These are phyloP conservation scores for Asclepias syriaca DNA, from an alignment of 257 asterid genomes.

Conservation along the genomic window DNA sequence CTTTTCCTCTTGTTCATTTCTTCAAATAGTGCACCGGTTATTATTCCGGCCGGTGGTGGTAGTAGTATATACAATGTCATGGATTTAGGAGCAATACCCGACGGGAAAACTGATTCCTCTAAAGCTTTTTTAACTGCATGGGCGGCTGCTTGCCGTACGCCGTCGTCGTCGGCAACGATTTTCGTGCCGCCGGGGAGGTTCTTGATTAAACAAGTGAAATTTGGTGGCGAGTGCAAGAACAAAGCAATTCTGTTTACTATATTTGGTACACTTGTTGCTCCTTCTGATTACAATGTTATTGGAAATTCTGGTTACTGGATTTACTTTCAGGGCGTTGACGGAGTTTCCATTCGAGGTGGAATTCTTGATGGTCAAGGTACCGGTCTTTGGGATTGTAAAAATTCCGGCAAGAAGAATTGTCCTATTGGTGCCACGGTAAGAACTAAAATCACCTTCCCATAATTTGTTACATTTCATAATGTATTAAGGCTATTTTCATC, in stretches of 20 bases:
- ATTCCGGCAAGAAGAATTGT: slow-evolving; percentile 17
- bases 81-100: slow-evolving; percentile 19
- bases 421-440: slow-evolving; percentile 23
- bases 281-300: slow-evolving; percentile 16
- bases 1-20: background rate
- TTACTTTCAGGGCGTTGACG: slow-evolving; percentile 11
- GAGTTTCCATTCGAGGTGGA: slow-evolving; percentile 19
- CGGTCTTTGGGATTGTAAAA: slow-evolving; percentile 20
- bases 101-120: slow-evolving; percentile 14
- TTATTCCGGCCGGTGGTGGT: background rate
- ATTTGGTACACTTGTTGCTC: slow-evolving; percentile 25
- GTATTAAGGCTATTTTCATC: no score
- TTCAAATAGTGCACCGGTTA: background rate
- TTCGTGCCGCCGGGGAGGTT: slow-evolving; percentile 48
- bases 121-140: slow-evolving; percentile 22
- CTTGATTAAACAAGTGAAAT: slow-evolving; percentile 14
- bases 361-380: slow-evolving; percentile 23
- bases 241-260: slow-evolving; percentile 5
- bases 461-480: background rate
- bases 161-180: slow-evolving; percentile 30
- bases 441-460: background rate
- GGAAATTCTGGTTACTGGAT: slow-evolving; percentile 17
- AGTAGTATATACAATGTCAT: slow-evolving; percentile 16
- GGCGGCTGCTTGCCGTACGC: slow-evolving; percentile 39
- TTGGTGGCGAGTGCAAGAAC: slow-evolving; percentile 14